Percentiles rank a stretch among this genome's conserved stretches.
Conservation (phyloP, 352 stramenopile species). For the Saprolegnia diclina region DNA sequence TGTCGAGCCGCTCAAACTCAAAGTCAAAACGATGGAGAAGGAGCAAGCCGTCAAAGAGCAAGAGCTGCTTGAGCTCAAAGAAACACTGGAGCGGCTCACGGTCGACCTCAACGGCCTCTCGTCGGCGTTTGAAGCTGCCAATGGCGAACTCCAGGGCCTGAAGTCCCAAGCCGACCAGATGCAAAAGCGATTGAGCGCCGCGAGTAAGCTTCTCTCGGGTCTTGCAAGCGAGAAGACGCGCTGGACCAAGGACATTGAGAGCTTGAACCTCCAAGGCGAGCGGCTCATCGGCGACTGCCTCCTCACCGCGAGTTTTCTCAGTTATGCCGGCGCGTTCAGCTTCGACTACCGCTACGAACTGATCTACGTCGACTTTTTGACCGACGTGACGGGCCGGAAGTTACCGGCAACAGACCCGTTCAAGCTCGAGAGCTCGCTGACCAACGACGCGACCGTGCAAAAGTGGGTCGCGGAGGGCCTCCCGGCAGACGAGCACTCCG, state of each 20-base stretch:
- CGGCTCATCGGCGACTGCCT: slow-evolving; percentile 88
- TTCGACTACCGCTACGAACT: slow-evolving; percentile 86
- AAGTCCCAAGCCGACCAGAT: slow-evolving; percentile 92
- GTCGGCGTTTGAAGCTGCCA: slow-evolving; percentile 86
- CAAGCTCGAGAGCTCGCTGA: slow-evolving; percentile 86
- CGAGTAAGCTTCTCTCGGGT: slow-evolving; percentile 89
- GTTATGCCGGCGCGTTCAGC: slow-evolving; percentile 88
- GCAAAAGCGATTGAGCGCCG: slow-evolving; percentile 89
- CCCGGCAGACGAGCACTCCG: slow-evolving; percentile 90
- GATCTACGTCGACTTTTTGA: slow-evolving; percentile 86
- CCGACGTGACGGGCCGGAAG: slow-evolving; percentile 63
- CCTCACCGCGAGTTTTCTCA: slow-evolving; percentile 87
- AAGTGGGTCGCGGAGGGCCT: slow-evolving; percentile 92
- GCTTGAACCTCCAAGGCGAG: slow-evolving; percentile 72
- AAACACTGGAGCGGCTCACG: slow-evolving; percentile 81
- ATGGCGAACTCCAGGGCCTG: slow-evolving; percentile 87
- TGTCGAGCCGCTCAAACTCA: slow-evolving; percentile 86
- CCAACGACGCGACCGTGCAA: slow-evolving; percentile 90
- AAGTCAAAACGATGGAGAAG: slow-evolving; percentile 92
- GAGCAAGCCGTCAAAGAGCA: slow-evolving; percentile 89
- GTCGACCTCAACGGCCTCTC: slow-evolving; percentile 88
- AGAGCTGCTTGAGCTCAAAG: slow-evolving; percentile 72
- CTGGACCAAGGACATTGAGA: slow-evolving; percentile 90
- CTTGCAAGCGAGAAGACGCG: slow-evolving; percentile 87
- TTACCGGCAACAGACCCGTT: slow-evolving; percentile 87